Evolutionary conservation across 148 eudicot species (phyloP), one percentile per base, ranked within the genome.

Genomic region (Camellia japonica): DNA sequence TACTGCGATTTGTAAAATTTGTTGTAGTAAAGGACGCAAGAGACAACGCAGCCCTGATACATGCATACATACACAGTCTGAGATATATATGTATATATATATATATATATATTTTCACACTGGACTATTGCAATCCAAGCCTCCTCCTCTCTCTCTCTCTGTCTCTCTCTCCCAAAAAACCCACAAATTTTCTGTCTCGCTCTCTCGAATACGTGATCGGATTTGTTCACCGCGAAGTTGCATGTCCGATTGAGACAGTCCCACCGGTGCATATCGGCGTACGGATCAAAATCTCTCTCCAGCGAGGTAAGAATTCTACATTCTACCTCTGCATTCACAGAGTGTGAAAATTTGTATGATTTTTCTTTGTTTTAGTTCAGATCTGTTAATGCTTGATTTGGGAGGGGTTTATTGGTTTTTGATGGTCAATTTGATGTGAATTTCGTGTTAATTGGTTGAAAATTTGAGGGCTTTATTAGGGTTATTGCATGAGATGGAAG

Each of bases 401-500:
- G 19, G 74, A 44, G 3, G 75, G 63, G 19, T 71, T 74, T 55
- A 51, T 60, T 68, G 2, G 61, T 41, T 69, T 67, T 23, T 46
- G 5, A 58, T 68, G 65, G 47, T 71, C 76, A 52, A 78, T 56
- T 15, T 69, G 67, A 65, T 71, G 41, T 18, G 49, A 82, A 80
- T 77, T 83, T 15, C 76, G 70, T 73, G 77, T 82, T 79, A 73
- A 77, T 78, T 80, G 56, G 74, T 42, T 42, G 68, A 75, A 43
- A 61, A 69, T n/a, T 52, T 49, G 12, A 64, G 41, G 8, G 71
- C 52, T 23, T 76, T 68, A 68, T 13, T 79, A 61, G 80, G 79
- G 87, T 73, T 51, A 52, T 55, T 84, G 79, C 74, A 38, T 81
- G 83, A 86, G 82, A 95, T 90, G 97, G 95, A 93, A 82, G 93